Evolutionary conservation across 345 rosid genomes (phyloP), one percentile per base, ranked within the genome.

Genomic region (Populus tremula): DNA sequence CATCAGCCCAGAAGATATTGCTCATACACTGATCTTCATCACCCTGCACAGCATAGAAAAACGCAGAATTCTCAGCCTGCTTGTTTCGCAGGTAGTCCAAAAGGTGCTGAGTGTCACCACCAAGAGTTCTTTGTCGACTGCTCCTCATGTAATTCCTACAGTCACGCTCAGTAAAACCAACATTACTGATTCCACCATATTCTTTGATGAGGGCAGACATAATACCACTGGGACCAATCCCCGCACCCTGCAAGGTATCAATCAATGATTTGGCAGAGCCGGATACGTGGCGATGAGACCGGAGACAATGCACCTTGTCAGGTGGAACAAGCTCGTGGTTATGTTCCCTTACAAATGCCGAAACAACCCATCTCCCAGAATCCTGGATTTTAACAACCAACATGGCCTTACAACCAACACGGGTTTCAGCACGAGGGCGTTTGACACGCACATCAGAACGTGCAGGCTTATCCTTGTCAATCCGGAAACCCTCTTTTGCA

Each of bases 361-460:
- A 82, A 50, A 89, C 89, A 21, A 84, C 13, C 90, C 90, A 89
- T 78, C 87, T 87, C 69, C 90, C 92, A 25, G 89, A 89, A 72
- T 89, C 91, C 65, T 86, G 90, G 87, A 89, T 86, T 77, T 89
- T 87, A 17, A 89, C 89, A 31, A 87, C 87, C 66, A 89, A 81
- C 1, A 90, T 84, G 50, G 91, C 91, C 79, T 89, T 89, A 74
- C 91, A 89, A 14, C 91, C 91, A 16, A 89, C 91, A 73, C 91
- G 76, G 23, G 89, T 89, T 66, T 87, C 77, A 1, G 86, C 87
- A 39, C 91, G 82, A 0, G 90, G 91, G 17, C 90, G 91, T 84
- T 89, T 87, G 63, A 88, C 49, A 59, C 66, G 70, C 49, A 69
- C 47, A 74, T 74, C 77, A 63, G 65, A 63, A 45, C 61, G 70